A percentile compares a stretch with the other conserved stretches of the same genome.
phyloP scores from a whole-genome alignment of 495 filamentous ascomycete genomes.

The Penicillium crystallinum region DNA sequence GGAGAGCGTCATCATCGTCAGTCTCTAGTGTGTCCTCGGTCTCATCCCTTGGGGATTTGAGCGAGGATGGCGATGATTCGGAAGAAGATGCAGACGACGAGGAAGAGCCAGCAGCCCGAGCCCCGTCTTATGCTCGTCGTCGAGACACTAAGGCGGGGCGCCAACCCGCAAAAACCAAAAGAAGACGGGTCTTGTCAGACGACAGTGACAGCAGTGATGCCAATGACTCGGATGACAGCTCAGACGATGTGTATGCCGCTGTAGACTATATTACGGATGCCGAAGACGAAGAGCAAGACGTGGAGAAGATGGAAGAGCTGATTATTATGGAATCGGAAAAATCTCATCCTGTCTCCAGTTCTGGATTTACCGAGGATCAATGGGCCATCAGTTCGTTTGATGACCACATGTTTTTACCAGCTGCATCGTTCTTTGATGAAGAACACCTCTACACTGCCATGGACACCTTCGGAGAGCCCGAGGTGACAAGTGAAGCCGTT shows the following conservation, averaged over 20 bases:
- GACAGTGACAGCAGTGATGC: constrained; percentile 51
- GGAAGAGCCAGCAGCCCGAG: constrained; percentile 45
- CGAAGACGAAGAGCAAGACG: constrained; percentile 69
- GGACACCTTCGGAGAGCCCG: constrained; percentile 41
- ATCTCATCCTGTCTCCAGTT: constrained; percentile 27
- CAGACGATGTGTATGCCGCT: constrained; percentile 67
- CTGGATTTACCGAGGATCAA: constrained; percentile 39
- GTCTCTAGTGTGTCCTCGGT: constrained; percentile 43
- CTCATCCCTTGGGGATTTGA: constrained; percentile 35
- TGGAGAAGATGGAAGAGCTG: constrained; percentile 67
- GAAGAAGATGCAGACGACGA: constrained; percentile 48
- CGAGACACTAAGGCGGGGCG: constrained; percentile 43
- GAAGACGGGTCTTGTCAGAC: constrained; percentile 54
- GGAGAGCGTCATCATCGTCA: constrained; percentile 37
- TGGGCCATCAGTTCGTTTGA: constrained; percentile 57
- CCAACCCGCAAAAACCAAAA: constrained; percentile 35
- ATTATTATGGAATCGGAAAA: constrained; percentile 59
- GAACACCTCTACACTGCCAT: constrained; percentile 46
- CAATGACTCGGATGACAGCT: constrained; percentile 35
- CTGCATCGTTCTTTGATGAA: constrained; percentile 49
- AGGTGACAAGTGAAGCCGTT: constrained; percentile 40
- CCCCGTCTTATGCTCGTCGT: constrained; percentile 48
- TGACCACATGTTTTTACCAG: constrained; percentile 42
- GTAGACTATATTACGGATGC: constrained; percentile 75
- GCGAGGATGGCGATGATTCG: constrained; percentile 38